Percentiles rank a stretch among this genome's conserved stretches.
Evolutionary conservation across 2,329 filamentous ascomycete genomes (phyloP).

Genomic region (Atkinsonella hypoxylon): DNA sequence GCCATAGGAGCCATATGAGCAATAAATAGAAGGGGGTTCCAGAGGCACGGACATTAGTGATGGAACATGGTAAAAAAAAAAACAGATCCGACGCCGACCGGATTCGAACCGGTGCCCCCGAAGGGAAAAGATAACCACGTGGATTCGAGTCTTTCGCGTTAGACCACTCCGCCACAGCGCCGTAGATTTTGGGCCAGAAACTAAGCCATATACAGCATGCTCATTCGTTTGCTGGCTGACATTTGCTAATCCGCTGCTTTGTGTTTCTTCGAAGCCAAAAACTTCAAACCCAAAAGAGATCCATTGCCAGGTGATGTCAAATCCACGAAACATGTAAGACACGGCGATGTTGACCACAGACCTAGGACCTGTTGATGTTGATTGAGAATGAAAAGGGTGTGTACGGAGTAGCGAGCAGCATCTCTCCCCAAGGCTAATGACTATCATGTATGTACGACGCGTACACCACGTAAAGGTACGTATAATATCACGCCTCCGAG

Average conservation of each 20-base stretch:
- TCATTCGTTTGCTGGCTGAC: not conserved
- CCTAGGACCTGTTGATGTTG: no score
- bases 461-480: not conserved
- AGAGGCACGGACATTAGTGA: no score
- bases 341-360: no score
- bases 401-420: not conserved
- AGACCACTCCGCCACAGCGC: conserved; percentile 21
- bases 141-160: conserved; percentile 22
- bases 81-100: conserved; percentile 16
- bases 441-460: not conserved
- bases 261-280: no score
- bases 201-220: not conserved
- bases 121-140: conserved; percentile 15
- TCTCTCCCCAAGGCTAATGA: not conserved
- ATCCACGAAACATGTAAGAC: no score
- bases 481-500: not conserved
- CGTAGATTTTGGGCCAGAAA: not conserved
- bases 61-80: not conserved
- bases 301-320: no score
- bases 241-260: no score
- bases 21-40: no score
- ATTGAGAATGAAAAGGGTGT: not conserved
- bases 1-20: no score
- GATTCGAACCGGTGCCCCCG: conserved; percentile 23
- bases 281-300: no score